Percentiles rank a stretch among this genome's conserved stretches.
These are phyloP conservation scores for Hanseniaspora gamundiae DNA, from an alignment of 1,139 yeast genomes.

Conservation along the genomic window DNA sequence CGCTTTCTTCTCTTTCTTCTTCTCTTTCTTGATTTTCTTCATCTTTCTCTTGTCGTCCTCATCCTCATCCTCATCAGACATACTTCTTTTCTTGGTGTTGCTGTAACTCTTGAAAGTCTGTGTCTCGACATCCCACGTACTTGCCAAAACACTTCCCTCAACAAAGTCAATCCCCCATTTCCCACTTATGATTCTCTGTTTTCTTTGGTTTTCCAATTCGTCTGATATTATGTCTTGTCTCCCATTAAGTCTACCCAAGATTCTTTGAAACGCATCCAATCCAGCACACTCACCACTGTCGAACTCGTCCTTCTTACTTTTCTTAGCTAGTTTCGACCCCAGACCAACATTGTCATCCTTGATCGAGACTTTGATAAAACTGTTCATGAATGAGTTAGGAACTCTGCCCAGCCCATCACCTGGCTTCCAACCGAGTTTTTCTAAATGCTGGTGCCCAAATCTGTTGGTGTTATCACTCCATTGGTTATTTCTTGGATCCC, in stretches of 20 bases:
- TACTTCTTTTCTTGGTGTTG: constrained; percentile 13
- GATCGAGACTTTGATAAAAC: constrained; percentile 71
- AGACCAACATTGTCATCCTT: constrained; percentile 78
- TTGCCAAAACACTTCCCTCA: constrained; percentile 67
- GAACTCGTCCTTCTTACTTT: constrained; percentile 44
- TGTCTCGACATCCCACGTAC: constrained; percentile 71
- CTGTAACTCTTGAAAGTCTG: constrained; percentile 27
- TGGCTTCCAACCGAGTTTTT: constrained; percentile 81
- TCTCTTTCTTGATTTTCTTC: constrained; percentile 11
- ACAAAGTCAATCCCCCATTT: constrained; percentile 83
- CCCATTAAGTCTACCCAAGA: constrained; percentile 77
- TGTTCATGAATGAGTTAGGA: constrained; percentile 46
- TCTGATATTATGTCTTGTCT: constrained; percentile 45
- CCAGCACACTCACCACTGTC: constrained; percentile 84
- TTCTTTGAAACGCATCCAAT: constrained; percentile 81
- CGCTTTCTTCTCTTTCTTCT: constrained; percentile 8
- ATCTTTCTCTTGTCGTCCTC: constrained; percentile 12
- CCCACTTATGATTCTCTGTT: constrained; percentile 57
- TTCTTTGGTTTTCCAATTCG: constrained; percentile 55
- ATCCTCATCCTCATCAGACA: constrained; percentile 14
- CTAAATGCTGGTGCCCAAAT: constrained; percentile 80
- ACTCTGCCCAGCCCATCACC: constrained; percentile 79
- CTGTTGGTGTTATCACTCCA: constrained; percentile 85
- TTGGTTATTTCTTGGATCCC: constrained; percentile 85
- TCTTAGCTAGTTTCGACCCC: constrained; percentile 64